A percentile compares a stretch with the other conserved stretches of the same genome.
Evolutionary conservation across 345 rosid genomes (phyloP).

Genomic region (Melaleuca quinquenervia): DNA sequence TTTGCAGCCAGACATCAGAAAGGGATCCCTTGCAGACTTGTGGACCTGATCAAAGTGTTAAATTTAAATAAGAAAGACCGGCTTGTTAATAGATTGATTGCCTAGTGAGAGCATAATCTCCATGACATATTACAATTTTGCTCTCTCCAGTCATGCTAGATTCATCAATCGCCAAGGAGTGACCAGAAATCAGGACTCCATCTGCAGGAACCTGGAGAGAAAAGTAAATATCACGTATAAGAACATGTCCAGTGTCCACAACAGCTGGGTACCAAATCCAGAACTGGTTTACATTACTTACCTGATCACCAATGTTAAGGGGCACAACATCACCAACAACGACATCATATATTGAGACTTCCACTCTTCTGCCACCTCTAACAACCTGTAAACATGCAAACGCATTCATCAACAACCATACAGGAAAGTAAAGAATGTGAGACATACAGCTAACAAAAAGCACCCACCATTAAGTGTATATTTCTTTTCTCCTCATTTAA

Average conservation of each 20-base stretch:
- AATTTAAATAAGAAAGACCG: constrained; percentile 2
- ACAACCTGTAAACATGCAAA: constrained; percentile 38
- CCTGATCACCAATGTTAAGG: constrained; percentile 98
- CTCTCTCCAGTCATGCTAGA: constrained; percentile 99
- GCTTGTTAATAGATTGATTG: neutral
- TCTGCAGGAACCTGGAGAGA: constrained; percentile 83
- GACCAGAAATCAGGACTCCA: constrained; percentile 72
- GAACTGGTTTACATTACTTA: constrained; percentile 8
- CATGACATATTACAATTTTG: constrained; percentile 49
- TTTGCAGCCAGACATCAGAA: constrained; percentile 98
- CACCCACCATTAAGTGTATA: constrained; percentile 74
- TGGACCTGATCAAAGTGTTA: constrained; percentile 39
- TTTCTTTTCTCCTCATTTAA: constrained; percentile 92
- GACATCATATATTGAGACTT: constrained; percentile 85
- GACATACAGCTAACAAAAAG: neutral
- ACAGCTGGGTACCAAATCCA: neutral
- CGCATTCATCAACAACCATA: neutral
- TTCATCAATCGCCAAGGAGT: constrained; percentile 86
- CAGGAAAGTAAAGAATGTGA: neutral
- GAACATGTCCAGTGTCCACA: neutral
- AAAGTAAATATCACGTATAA: neutral
- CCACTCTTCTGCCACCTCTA: constrained; percentile 74
- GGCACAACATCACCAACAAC: constrained; percentile 94
- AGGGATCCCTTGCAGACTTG: constrained; percentile 70
- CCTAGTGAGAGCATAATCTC: neutral